These are phyloP conservation scores for Sugiyamaella marilandica DNA, from an alignment of 805 yeast species.

Conservation along the genomic window DNA sequence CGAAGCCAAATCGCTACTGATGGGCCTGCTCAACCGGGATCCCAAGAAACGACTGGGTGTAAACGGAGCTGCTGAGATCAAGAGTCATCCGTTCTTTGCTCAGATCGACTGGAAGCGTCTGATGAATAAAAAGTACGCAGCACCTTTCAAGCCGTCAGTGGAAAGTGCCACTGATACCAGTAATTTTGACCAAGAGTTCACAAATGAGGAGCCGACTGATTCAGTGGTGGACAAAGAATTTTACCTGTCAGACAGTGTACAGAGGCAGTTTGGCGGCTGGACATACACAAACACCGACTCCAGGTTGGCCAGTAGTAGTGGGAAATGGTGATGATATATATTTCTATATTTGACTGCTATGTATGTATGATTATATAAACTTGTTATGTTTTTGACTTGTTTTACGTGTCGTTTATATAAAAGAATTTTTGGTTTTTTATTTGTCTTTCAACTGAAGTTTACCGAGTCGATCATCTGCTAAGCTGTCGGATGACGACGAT, in stretches of 20 bases:
- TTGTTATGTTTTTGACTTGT: no score
- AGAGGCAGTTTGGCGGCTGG: slow-evolving; percentile 98
- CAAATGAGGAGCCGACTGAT: slow-evolving; percentile 89
- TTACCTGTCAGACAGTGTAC: slow-evolving; percentile 88
- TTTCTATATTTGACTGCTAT: background rate
- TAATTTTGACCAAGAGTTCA: slow-evolving; percentile 82
- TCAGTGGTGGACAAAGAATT: slow-evolving; percentile 81
- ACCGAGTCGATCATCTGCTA: no score
- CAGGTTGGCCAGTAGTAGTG: slow-evolving; percentile 30
- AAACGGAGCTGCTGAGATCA: slow-evolving; percentile 80
- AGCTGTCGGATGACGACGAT: no score
- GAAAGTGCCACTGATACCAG: slow-evolving; percentile 82
- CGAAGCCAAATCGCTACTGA: slow-evolving; percentile 76
- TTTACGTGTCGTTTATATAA: no score
- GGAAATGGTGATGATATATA: slow-evolving; percentile 24
- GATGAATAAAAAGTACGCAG: slow-evolving; percentile 79
- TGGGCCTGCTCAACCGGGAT: slow-evolving; percentile 74
- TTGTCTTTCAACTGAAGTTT: no score
- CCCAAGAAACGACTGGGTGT: slow-evolving; percentile 73
- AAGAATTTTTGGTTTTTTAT: no score
- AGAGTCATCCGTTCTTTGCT: slow-evolving; percentile 76
- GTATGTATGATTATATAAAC: no score
- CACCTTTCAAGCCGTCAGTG: slow-evolving; percentile 93
- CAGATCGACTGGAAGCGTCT: slow-evolving; percentile 88
- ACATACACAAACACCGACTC: slow-evolving; percentile 51